A percentile compares a stretch with the other conserved stretches of the same genome.
phyloP scores from a whole-genome alignment of 768 basidiomycete species.

The Boletus rufocinnamomeus region DNA sequence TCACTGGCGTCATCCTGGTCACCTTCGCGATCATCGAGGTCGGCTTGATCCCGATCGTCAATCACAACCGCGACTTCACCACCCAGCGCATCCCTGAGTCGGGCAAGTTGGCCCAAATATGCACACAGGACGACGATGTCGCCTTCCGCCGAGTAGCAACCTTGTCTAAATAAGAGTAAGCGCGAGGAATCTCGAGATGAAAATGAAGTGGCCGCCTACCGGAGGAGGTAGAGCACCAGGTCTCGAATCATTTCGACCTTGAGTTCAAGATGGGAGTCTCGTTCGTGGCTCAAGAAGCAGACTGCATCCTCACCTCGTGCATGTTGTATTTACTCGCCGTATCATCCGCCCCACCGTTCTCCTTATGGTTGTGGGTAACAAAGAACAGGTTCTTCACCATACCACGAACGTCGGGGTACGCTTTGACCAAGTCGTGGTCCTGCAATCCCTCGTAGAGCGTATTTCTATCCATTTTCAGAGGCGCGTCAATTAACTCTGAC shows the following conservation, averaged over 20 bases:
- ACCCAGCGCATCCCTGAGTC: constrained; percentile 44
- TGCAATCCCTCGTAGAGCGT: constrained; percentile 63
- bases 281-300: not conserved
- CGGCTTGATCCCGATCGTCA: constrained; percentile 67
- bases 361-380: constrained; percentile 59
- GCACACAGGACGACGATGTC: constrained; percentile 58
- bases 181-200: not conserved
- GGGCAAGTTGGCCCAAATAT: constrained; percentile 52
- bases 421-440: constrained; percentile 53
- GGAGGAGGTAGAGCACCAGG: constrained; percentile 53
- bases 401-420: constrained; percentile 60
- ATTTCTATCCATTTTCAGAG: constrained; percentile 35
- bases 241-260: constrained; percentile 52
- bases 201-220: constrained; percentile 23
- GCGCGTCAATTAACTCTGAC: not conserved
- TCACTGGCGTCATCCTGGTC: constrained; percentile 37
- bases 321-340: constrained; percentile 64
- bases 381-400: constrained; percentile 68
- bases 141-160: constrained; percentile 46
- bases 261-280: constrained; percentile 1
- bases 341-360: constrained; percentile 62
- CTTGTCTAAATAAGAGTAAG: constrained; percentile 40
- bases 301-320: constrained; percentile 64
- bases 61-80: constrained; percentile 60
- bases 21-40: constrained; percentile 55